phyloP scores from a whole-genome alignment of 495 filamentous ascomycete species.

The Sabuloglossum arenarium region DNA sequence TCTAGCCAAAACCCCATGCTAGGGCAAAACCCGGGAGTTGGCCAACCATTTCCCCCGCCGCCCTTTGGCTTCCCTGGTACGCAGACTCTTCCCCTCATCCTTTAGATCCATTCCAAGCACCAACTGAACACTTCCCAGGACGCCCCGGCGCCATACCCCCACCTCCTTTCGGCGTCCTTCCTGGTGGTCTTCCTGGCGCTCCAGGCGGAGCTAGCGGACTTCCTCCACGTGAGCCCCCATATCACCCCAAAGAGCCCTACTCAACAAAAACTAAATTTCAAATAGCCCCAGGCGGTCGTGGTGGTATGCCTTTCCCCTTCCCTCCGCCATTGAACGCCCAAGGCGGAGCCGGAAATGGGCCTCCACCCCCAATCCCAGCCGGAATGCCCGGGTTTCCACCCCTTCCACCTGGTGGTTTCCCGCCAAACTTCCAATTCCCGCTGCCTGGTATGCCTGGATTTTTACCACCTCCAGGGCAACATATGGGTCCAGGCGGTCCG shows the following conservation, averaged over 20 bases:
- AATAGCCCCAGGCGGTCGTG: background rate
- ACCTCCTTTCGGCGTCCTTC: constrained; percentile 3
- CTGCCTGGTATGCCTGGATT: background rate
- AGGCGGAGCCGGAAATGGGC: background rate
- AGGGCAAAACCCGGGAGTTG: constrained; percentile 30
- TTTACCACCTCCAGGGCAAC: background rate
- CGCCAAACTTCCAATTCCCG: constrained; percentile 8
- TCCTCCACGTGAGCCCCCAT: constrained; percentile 4
- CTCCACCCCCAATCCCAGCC: background rate
- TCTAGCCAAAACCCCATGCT: constrained; percentile 66
- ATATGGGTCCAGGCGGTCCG: background rate
- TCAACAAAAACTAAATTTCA: background rate
- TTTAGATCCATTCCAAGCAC: too few relatives aligned
- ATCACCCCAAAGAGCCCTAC: background rate
- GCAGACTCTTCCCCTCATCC: too few relatives aligned
- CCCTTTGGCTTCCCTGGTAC: constrained; percentile 6
- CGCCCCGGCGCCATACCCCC: constrained; percentile 6
- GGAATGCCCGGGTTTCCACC: background rate
- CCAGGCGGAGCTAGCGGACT: background rate
- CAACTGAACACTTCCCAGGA: background rate
- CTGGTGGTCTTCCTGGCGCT: constrained; percentile 4
- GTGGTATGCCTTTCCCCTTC: constrained; percentile 5
- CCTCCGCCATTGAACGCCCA: background rate
- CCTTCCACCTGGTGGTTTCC: constrained; percentile 2
- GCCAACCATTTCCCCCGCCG: constrained; percentile 4